Percentiles rank a stretch among this genome's conserved stretches.
Evolutionary conservation across 2,329 filamentous ascomycete genomes (phyloP).

Genomic region (Clonostachys solani): DNA sequence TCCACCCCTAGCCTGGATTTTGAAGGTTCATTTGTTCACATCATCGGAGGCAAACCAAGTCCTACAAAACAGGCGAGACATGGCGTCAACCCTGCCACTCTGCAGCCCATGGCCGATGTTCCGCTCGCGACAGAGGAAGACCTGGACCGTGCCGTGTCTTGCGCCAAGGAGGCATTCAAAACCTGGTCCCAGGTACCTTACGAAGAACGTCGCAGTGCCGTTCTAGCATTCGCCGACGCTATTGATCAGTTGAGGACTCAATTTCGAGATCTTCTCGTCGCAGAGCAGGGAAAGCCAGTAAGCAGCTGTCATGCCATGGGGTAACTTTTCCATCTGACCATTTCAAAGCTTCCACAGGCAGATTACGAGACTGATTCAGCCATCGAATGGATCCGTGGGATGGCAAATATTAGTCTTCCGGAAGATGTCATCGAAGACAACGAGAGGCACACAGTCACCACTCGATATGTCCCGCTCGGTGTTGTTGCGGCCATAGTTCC

Average conservation of each 20-base stretch:
- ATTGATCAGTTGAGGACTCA: neutral
- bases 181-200: slow-evolving; percentile 1
- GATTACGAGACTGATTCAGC: neutral
- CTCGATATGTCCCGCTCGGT: slow-evolving; percentile 36
- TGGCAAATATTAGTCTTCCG: slow-evolving; percentile 16
- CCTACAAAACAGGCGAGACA: too few relatives aligned
- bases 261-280: neutral
- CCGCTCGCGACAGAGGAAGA: slow-evolving; percentile 2
- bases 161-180: slow-evolving; percentile 1
- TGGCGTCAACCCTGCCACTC: slow-evolving; percentile 3
- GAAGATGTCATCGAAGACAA: slow-evolving; percentile 20
- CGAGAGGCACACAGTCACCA: slow-evolving; percentile 7
- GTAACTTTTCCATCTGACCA: too few relatives aligned
- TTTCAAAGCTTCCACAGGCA: neutral
- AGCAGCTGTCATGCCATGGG: too few relatives aligned
- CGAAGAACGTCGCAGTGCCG: neutral
- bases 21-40: too few relatives aligned
- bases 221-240: slow-evolving; percentile 3
- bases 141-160: slow-evolving; percentile 2
- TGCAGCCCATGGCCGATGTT: slow-evolving; percentile 1
- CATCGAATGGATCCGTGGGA: slow-evolving; percentile 14
- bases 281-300: slow-evolving; percentile 4
- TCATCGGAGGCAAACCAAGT: too few relatives aligned
- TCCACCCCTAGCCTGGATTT: too few relatives aligned
- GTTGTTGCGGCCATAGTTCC: slow-evolving; percentile 54